Evolutionary conservation across 495 filamentous ascomycete species (phyloP), one percentile per base, ranked within the genome.

Genomic region (Penicillium diatomitis): DNA sequence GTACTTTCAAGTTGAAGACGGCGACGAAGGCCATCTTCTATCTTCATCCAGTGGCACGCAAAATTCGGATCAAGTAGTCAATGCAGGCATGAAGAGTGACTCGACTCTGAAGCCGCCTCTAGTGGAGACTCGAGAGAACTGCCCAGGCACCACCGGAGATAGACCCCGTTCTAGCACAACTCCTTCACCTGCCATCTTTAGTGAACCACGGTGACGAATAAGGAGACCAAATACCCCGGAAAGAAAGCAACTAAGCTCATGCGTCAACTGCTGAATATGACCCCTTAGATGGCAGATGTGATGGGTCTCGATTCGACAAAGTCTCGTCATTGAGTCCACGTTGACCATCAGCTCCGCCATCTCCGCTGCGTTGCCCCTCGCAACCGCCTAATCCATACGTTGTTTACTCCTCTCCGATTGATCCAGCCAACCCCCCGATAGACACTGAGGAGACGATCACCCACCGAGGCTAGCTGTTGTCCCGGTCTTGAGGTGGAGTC

Each of bases 341-440:
- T 54, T 61, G 43, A 63, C 61, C 61, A 56, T 56, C 49, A 55
- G 46, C 46, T 45, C 37, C 49, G 38, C 37, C 32, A 3, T 10
- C 41, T 32, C 41, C 41, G 41, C 41, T 20, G 28, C 50, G 68
- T 72, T 72, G 69, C 69, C 69, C 65, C 53, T 52, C 50, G 63
- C 69, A 71, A 72, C 69, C 50, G 42, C 51, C 32, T 48, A 50
- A 45, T 50, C 56, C 57, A 57, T 61, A 65, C 55, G 45, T 53
- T 71, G 68, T 71, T 71, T 71, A 69, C 64, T 51, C 55, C 51
- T 53, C 60, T 52, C 46, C 41, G 35, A 36, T 39, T 39, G 33
- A 49, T 51, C 49, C 60, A 60, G 50, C 60, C 57, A 61, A 61
- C 55, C 54, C 58, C 57, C 53, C 29, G 50, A 48, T 52, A 56